phyloP scores from a whole-genome alignment of 305 asterid species.

The Andrographis paniculata region DNA sequence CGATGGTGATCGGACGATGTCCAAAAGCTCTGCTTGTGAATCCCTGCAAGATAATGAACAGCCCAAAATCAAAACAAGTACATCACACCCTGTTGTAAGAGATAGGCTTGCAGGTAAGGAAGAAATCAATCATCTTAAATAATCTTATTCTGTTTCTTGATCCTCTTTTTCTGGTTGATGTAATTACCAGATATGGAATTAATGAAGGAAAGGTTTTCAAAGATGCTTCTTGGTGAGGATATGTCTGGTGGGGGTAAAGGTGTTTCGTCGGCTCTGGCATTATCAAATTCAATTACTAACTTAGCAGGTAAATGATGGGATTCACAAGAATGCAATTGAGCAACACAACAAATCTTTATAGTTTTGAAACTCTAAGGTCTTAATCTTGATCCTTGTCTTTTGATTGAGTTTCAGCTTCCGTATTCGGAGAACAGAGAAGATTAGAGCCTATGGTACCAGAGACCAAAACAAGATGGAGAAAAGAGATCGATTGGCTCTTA shows the following conservation, averaged over 20 bases:
- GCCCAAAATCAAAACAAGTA: no score
- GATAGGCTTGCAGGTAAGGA: slow-evolving; percentile 18
- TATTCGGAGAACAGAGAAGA: slow-evolving; percentile 65
- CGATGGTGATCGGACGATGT: no score
- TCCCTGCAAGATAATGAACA: slow-evolving; percentile 18
- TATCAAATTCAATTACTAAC: slow-evolving; percentile 86
- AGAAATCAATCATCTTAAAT: no score
- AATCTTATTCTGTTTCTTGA: background rate
- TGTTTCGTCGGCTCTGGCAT: slow-evolving; percentile 75
- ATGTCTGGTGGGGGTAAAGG: slow-evolving; percentile 97
- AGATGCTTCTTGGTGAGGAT: slow-evolving; percentile 86
- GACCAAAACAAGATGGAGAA: slow-evolving; percentile 56
- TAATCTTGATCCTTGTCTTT: background rate
- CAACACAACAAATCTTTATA: background rate
- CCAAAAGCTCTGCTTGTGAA: slow-evolving; percentile 31
- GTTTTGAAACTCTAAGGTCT: background rate
- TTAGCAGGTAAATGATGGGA: slow-evolving; percentile 47
- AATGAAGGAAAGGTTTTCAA: slow-evolving; percentile 79
- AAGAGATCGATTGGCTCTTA: slow-evolving; percentile 84
- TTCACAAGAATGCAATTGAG: background rate
- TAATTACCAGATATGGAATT: slow-evolving; percentile 38
- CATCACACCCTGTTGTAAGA: no score
- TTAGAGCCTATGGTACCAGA: slow-evolving; percentile 78
- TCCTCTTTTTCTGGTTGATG: background rate
- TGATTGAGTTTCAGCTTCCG: slow-evolving; percentile 47